Evolutionary conservation across 1,139 yeast genomes (phyloP).

Genomic region (Suhomyces terraborum): DNA sequence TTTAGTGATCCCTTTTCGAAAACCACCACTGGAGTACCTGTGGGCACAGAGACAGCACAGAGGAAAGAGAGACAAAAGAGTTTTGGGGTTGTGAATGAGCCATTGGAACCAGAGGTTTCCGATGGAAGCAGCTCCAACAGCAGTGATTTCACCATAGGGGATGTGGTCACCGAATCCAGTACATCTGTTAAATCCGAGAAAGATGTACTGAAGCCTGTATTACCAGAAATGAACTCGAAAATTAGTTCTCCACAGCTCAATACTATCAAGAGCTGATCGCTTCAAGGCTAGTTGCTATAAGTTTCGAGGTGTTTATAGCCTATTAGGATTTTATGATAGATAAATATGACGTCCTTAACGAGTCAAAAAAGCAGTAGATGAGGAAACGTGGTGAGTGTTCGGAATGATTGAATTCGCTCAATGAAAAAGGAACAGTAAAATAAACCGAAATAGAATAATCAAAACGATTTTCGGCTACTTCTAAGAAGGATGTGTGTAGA

Average conservation of each 20-base stretch:
- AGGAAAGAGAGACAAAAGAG: conserved; percentile 26
- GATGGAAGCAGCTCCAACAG: conserved; percentile 12
- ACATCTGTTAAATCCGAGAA: background rate
- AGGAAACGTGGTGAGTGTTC: no score
- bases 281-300: no score
- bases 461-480: no score
- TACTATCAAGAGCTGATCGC: conserved; percentile 2
- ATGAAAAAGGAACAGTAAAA: no score
- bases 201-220: background rate
- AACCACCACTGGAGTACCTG: background rate
- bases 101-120: conserved; percentile 6
- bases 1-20: conserved; percentile 16
- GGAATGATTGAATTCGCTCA: no score
- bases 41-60: background rate
- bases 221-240: background rate
- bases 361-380: no score
- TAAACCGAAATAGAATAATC: no score
- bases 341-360: no score
- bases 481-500: no score
- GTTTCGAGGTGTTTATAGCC: no score
- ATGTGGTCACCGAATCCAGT: conserved; percentile 6
- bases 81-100: conserved; percentile 26
- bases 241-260: background rate
- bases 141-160: conserved; percentile 12
- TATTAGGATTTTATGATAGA: no score